Conservation (phyloP, 2,329 filamentous ascomycete genomes). For the Whalleya microplaca region DNA sequence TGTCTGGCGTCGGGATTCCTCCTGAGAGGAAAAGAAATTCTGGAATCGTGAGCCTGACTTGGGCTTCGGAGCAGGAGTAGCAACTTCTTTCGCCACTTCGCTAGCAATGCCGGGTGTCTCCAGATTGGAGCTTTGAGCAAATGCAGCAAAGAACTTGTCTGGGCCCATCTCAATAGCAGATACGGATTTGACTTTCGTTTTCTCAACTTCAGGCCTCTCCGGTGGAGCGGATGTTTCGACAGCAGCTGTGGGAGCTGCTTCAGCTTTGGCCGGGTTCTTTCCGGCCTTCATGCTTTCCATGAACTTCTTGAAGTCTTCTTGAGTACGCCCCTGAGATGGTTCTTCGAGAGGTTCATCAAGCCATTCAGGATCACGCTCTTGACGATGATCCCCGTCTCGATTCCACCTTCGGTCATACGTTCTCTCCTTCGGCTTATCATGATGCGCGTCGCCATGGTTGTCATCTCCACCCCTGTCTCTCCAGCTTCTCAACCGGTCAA, state of each 20-base stretch:
- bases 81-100: slow-evolving; percentile 48
- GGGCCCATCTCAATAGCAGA: slow-evolving; percentile 68
- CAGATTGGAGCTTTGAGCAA: slow-evolving; percentile 44
- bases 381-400: slow-evolving; percentile 56
- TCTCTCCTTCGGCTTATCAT: slow-evolving; percentile 61
- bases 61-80: slow-evolving; percentile 47
- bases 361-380: slow-evolving; percentile 90
- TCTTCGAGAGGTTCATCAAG: slow-evolving; percentile 75
- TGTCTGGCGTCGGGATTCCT: slow-evolving; percentile 51
- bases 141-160: slow-evolving; percentile 76
- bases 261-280: slow-evolving; percentile 44
- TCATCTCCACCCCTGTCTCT: slow-evolving; percentile 53
- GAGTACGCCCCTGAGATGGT: slow-evolving; percentile 72
- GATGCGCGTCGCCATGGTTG: slow-evolving; percentile 37
- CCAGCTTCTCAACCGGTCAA: slow-evolving; percentile 65
- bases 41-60: slow-evolving; percentile 79
- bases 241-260: slow-evolving; percentile 41
- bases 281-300: slow-evolving; percentile 87
- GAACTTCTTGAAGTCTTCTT: slow-evolving; percentile 92
- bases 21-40: slow-evolving; percentile 72
- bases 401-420: slow-evolving; percentile 59
- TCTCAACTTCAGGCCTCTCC: slow-evolving; percentile 50
- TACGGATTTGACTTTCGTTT: slow-evolving; percentile 60
- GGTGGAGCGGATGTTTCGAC: slow-evolving; percentile 42
- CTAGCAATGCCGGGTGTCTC: slow-evolving; percentile 56